A percentile compares a stretch with the other conserved stretches of the same genome.
Evolutionary conservation across 768 basidiomycete genomes (phyloP).

Genomic region (Solioccasus polychromus): DNA sequence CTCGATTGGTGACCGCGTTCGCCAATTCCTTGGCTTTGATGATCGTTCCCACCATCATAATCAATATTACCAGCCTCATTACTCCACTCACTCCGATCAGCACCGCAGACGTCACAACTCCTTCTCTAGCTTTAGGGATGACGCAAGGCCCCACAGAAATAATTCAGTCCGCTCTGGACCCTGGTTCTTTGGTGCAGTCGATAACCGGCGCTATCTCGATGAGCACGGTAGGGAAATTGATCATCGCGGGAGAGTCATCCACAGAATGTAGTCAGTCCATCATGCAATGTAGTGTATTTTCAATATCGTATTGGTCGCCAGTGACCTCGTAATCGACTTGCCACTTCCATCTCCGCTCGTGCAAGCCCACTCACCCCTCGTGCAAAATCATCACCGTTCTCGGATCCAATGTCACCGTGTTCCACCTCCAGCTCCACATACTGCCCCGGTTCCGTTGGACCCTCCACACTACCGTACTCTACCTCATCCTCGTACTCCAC

Average conservation of each 20-base stretch:
- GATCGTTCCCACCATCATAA: slow-evolving; percentile 2
- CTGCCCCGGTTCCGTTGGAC: too few species aligned
- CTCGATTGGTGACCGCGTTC: slow-evolving; percentile 37
- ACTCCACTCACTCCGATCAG: slow-evolving; percentile 1
- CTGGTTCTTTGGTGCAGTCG: slow-evolving; percentile 19
- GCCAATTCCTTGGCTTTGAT: slow-evolving; percentile 36
- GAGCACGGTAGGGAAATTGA: slow-evolving; percentile 29
- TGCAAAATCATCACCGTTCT: slow-evolving; percentile 1
- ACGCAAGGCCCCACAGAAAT: slow-evolving; percentile 13
- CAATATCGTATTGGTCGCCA: slow-evolving; percentile 65
- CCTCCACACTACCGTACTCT: too few species aligned
- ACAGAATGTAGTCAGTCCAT: slow-evolving; percentile 20
- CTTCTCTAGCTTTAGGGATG: slow-evolving; percentile 21
- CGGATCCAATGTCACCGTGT: slow-evolving; percentile 44
- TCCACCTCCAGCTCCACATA: slow-evolving; percentile 58
- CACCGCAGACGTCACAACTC: slow-evolving; percentile 28
- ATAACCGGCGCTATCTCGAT: slow-evolving; percentile 18
- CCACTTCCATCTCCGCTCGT: slow-evolving; percentile 62
- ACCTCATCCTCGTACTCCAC: background rate
- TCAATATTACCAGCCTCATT: slow-evolving; percentile 2
- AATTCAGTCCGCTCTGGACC: slow-evolving; percentile 18
- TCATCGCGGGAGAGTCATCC: slow-evolving; percentile 21
- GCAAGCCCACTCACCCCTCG: slow-evolving; percentile 25
- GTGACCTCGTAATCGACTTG: slow-evolving; percentile 51
- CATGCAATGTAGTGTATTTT: slow-evolving; percentile 2